Evolutionary conservation across 1,284 basidiomycete species (phyloP).

Genomic region (Tremellales sp.): DNA sequence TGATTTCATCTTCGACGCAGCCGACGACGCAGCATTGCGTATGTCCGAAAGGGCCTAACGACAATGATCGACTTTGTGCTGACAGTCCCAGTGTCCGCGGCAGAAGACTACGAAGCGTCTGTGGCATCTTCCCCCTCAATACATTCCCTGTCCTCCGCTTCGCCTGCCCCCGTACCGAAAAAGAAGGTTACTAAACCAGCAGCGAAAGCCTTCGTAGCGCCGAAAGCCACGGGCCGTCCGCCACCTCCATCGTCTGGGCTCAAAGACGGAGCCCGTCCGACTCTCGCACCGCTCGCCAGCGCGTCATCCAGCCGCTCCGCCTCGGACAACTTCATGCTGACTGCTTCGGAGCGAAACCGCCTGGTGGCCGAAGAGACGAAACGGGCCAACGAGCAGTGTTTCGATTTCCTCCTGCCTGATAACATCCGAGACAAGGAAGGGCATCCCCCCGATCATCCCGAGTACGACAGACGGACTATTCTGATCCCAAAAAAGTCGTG

Average conservation of each 20-base stretch:
- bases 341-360: slow-evolving; percentile 76
- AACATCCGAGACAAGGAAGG: slow-evolving; percentile 67
- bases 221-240: slow-evolving; percentile 13
- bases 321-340: slow-evolving; percentile 59
- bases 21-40: slow-evolving; percentile 42
- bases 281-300: slow-evolving; percentile 6
- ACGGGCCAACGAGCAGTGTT: slow-evolving; percentile 74
- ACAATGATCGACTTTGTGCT: background rate
- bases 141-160: slow-evolving; percentile 38
- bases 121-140: slow-evolving; percentile 23
- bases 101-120: slow-evolving; percentile 37
- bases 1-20: slow-evolving; percentile 39
- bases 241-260: background rate
- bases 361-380: slow-evolving; percentile 76
- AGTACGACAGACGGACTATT: slow-evolving; percentile 91
- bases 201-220: slow-evolving; percentile 14
- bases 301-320: slow-evolving; percentile 13
- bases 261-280: slow-evolving; percentile 3
- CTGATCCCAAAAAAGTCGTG: slow-evolving; percentile 75
- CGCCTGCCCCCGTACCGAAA: slow-evolving; percentile 15
- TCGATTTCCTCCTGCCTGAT: slow-evolving; percentile 68
- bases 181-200: slow-evolving; percentile 11
- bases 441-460: slow-evolving; percentile 66
- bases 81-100: slow-evolving; percentile 37
- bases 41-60: slow-evolving; percentile 5